phyloP scores from a whole-genome alignment of 163 green algal genomes.

The Scenedesmus sp. region DNA sequence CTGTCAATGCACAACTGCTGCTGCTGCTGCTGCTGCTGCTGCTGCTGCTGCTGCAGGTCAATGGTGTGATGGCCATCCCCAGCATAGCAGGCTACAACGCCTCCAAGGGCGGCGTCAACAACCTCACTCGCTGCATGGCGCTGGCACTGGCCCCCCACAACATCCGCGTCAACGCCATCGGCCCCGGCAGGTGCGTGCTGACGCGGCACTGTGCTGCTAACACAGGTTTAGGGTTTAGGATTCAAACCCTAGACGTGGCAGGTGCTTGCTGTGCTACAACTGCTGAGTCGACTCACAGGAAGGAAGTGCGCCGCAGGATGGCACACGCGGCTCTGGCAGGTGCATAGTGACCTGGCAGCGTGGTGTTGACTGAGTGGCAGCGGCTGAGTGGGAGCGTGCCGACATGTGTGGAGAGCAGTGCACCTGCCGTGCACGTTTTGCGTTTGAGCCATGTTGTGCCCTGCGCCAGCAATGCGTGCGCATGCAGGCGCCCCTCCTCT shows the following conservation, averaged over 20 bases:
- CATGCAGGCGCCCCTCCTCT: too few relatives aligned
- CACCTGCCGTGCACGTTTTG: background rate
- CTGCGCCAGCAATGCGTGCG: too few relatives aligned
- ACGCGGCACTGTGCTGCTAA: background rate
- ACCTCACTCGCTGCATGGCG: conserved; percentile 91
- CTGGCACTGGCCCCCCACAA: conserved; percentile 84
- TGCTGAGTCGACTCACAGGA: background rate
- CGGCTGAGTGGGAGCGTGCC: too few relatives aligned
- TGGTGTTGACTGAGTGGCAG: too few relatives aligned
- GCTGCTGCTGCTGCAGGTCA: conserved; percentile 92
- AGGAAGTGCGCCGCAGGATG: too few relatives aligned
- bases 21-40: conserved; percentile 78
- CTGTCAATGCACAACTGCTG: background rate
- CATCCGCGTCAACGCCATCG: conserved; percentile 92
- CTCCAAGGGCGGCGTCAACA: conserved; percentile 92
- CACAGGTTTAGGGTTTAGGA: too few relatives aligned
- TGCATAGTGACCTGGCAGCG: too few relatives aligned
- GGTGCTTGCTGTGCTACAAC: background rate
- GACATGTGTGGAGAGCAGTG: too few relatives aligned
- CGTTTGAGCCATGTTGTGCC: background rate
- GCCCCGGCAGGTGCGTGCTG: conserved; percentile 67
- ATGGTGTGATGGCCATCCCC: conserved; percentile 91
- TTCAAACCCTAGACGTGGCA: too few relatives aligned
- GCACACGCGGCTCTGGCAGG: too few relatives aligned
- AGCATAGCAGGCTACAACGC: conserved; percentile 91